Conservation (phyloP, 768 basidiomycete genomes). For the Paxillus rubicundulus region DNA sequence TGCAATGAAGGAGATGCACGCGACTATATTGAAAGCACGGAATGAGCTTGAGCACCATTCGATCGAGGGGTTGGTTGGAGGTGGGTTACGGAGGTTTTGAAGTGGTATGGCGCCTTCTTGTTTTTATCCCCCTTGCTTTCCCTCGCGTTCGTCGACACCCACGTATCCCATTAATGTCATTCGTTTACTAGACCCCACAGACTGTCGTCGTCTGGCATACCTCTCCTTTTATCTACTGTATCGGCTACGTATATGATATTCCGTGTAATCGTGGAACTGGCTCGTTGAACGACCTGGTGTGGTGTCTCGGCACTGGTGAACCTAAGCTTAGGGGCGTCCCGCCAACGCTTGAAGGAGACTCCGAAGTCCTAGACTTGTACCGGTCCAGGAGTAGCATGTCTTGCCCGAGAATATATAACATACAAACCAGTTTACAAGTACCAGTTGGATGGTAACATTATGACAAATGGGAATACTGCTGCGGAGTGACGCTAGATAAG, state of each 20-base stretch:
- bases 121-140: neutral
- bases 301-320: neutral
- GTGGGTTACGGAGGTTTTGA: conserved; percentile 50
- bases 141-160: neutral
- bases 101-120: neutral
- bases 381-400: no score
- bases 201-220: conserved; percentile 6
- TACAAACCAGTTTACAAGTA: neutral
- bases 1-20: conserved; percentile 98
- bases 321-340: no score
- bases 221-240: conserved; percentile 18
- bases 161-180: neutral
- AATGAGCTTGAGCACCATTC: conserved; percentile 96
- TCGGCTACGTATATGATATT: conserved; percentile 28
- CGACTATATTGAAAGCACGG: conserved; percentile 86
- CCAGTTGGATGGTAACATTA: conserved; percentile 14
- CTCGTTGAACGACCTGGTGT: neutral
- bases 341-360: no score
- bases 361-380: no score
- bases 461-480: conserved; percentile 1
- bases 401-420: no score
- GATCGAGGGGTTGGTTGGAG: conserved; percentile 83
- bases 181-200: conserved; percentile 1
- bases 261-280: conserved; percentile 21
- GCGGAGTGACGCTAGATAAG: no score